phyloP scores from a whole-genome alignment of 305 asterid genomes.

The Coffea humblotiana region DNA sequence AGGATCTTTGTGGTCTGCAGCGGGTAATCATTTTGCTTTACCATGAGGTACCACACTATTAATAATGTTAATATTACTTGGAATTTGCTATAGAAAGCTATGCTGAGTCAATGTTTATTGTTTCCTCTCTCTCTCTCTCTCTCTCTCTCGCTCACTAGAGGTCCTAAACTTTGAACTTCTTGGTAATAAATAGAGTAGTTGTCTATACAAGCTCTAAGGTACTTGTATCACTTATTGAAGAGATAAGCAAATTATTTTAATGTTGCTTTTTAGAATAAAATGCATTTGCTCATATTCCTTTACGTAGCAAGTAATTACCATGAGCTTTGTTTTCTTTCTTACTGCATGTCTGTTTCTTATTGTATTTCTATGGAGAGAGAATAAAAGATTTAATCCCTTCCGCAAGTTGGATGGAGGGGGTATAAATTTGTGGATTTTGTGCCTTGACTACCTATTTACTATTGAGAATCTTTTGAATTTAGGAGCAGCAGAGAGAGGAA shows the following conservation, averaged over 20 bases:
- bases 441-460: background rate
- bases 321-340: background rate
- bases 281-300: background rate
- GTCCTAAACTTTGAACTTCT: background rate
- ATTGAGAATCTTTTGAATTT: background rate
- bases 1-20: background rate
- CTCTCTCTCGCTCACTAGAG: background rate
- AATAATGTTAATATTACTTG: background rate
- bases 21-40: too few relatives aligned
- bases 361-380: background rate
- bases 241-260: background rate
- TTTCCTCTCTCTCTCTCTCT: too few relatives aligned
- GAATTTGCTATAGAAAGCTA: background rate
- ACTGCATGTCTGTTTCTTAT: background rate
- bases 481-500: background rate
- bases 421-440: background rate
- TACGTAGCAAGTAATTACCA: background rate
- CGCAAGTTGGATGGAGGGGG: background rate
- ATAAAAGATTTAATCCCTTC: background rate
- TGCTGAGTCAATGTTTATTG: background rate
- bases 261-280: background rate
- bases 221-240: background rate
- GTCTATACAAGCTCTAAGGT: too few relatives aligned
- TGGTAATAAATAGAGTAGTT: too few relatives aligned
- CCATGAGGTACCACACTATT: too few relatives aligned